Evolutionary conservation across 306 rosid species (phyloP), one percentile per base, ranked within the genome.

Genomic region (Gastrolobium bilobum): DNA sequence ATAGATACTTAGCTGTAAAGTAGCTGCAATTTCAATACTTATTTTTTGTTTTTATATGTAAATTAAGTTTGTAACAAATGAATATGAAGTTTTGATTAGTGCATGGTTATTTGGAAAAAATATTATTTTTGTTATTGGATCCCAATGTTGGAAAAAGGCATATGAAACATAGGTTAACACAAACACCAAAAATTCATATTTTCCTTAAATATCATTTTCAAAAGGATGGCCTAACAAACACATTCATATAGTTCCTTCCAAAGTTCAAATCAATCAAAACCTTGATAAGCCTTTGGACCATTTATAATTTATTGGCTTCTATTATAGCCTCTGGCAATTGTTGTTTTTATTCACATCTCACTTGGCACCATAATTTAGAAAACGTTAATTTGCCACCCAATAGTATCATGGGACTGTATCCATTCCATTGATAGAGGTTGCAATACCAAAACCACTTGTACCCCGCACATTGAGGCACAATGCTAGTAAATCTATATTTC

Each of bases 201-300:
- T 29, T 71, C 4, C 31, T 3, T 13, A 47, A 78, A 31, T 14
- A 47, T 35, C 42, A 47, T 52, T 62, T 39, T 75, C 34, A 60
- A 48, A 63, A 76, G 34, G 40, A 63, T 65, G 65, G 54, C 73
- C 13, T 52, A 56, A 30, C 56, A 20, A 60, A 71, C 48, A 34
- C 50, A 0, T 69, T 34, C 2, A 51, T 34, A 26, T 68, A 50
- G 33, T 29, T 56, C 77, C 54, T 72, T 33, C 20, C 68, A 11
- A 73, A 57, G 6, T 6, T 20, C 33, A 58, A 57, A 42, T 73
- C 10, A 6, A 5, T 37, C 64, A 62, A 62, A 47, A 30, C 20
- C 20, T 38, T 52, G 14, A 13, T 29, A 39, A 14, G 14, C 3
- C n/a, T 39, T 73, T 39, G 11, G 51, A 33, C 44, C 68, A 58